Percentiles rank a stretch among this genome's conserved stretches.
Evolutionary conservation across 2,329 filamentous ascomycete genomes (phyloP).

Genomic region (Cryoendolithus antarcticus): DNA sequence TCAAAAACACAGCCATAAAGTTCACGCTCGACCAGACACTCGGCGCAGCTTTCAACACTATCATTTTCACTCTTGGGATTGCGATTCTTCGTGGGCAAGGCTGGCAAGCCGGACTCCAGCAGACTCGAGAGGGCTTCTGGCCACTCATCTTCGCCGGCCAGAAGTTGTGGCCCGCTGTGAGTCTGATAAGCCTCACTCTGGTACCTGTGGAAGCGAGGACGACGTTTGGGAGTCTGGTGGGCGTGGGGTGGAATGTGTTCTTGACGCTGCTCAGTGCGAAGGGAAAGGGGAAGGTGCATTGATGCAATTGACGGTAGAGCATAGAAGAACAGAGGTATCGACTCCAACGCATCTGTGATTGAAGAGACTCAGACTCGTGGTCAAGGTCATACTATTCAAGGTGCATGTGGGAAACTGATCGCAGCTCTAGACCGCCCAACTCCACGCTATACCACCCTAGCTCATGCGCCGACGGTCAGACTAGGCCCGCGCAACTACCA

Average conservation of each 20-base stretch:
- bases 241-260: conserved; percentile 64
- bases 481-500: no score
- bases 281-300: conserved; percentile 2
- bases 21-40: conserved; percentile 57
- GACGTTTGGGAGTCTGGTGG: conserved; percentile 58
- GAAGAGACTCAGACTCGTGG: no score
- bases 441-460: no score
- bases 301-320: conserved; percentile 16
- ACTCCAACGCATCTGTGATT: no score
- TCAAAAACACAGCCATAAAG: conserved; percentile 55
- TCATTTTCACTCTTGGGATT: conserved; percentile 50
- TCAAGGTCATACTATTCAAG: no score
- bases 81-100: conserved; percentile 37
- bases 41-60: conserved; percentile 52
- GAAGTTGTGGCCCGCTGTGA: conserved; percentile 61
- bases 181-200: conserved; percentile 57
- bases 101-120: conserved; percentile 7
- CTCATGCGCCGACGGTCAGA: no score
- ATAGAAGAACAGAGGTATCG: no score
- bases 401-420: no score
- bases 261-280: conserved; percentile 32
- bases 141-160: conserved; percentile 56
- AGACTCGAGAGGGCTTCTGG: conserved; percentile 17
- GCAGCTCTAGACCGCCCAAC: no score
- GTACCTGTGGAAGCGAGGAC: conserved; percentile 60